Conservation (phyloP, 805 yeast genomes). For the Ogataea glucozyma region DNA sequence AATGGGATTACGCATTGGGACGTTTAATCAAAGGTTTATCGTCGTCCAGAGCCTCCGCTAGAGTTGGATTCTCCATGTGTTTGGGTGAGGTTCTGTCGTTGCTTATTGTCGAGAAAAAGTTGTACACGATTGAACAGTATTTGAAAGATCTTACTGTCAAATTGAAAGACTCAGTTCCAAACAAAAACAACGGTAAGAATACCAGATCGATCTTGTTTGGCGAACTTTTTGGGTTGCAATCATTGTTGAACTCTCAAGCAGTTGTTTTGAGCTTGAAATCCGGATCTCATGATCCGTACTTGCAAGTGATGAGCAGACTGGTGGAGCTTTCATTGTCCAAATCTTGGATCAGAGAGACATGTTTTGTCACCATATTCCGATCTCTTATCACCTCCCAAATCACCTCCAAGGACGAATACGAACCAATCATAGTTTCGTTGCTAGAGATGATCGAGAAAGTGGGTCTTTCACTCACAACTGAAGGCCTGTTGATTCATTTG, state of each 20-base stretch:
- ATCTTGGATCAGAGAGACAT: slow-evolving; percentile 85
- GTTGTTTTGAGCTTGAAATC: slow-evolving; percentile 28
- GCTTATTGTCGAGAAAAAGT: slow-evolving; percentile 29
- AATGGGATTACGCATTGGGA: slow-evolving; percentile 80
- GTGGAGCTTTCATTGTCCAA: slow-evolving; percentile 62
- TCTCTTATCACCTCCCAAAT: slow-evolving; percentile 38
- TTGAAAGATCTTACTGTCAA: slow-evolving; percentile 37
- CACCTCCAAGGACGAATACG: slow-evolving; percentile 17
- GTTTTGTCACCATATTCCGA: slow-evolving; percentile 67
- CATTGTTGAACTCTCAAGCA: slow-evolving; percentile 58
- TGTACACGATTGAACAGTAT: slow-evolving; percentile 41
- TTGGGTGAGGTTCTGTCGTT: slow-evolving; percentile 63
- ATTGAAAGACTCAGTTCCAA: slow-evolving; percentile 40
- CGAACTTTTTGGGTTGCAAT: slow-evolving; percentile 78
- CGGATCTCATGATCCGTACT: slow-evolving; percentile 33
- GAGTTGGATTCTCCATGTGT: slow-evolving; percentile 88
- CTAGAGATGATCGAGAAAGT: slow-evolving; percentile 48
- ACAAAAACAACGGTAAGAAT: slow-evolving; percentile 71
- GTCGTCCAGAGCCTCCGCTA: slow-evolving; percentile 78
- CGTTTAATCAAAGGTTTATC: slow-evolving; percentile 80
- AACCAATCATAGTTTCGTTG: slow-evolving; percentile 21
- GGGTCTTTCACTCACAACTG: slow-evolving; percentile 66
- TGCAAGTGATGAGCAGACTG: slow-evolving; percentile 45
- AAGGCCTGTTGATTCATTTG: slow-evolving; percentile 76
- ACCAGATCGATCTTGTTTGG: slow-evolving; percentile 82